Conservation (phyloP, 148 eudicot genomes). For the Amaranthus hypochondriacus region DNA sequence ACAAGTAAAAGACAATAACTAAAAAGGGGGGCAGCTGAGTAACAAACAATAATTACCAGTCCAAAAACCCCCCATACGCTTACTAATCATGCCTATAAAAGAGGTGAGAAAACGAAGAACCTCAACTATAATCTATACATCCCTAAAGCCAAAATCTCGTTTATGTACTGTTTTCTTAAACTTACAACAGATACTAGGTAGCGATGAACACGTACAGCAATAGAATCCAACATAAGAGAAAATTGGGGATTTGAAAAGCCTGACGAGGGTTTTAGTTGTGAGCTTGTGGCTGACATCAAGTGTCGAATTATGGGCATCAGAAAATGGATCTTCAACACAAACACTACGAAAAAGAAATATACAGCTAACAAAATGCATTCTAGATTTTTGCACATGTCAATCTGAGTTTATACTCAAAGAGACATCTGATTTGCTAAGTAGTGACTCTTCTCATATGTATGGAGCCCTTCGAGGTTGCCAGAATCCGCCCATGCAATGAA, state of each 20-base stretch:
- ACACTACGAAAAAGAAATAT: slow-evolving; percentile 24
- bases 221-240: slow-evolving; percentile 10
- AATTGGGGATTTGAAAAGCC: slow-evolving; percentile 13
- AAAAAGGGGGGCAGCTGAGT: background rate
- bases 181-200: slow-evolving; percentile 30
- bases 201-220: slow-evolving; percentile 22
- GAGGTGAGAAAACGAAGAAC: slow-evolving; percentile 14
- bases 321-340: slow-evolving; percentile 13
- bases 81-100: slow-evolving; percentile 23
- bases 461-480: slow-evolving; percentile 21
- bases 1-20: background rate
- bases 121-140: slow-evolving; percentile 26
- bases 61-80: slow-evolving; percentile 16
- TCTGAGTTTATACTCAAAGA: background rate
- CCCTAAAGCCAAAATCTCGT: slow-evolving; percentile 35
- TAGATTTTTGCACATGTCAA: slow-evolving; percentile 8
- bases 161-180: slow-evolving; percentile 28
- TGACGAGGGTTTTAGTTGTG: slow-evolving; percentile 17
- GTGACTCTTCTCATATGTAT: slow-evolving; percentile 12
- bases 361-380: slow-evolving; percentile 24
- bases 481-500: slow-evolving; percentile 17
- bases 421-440: slow-evolving; percentile 12
- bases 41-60: slow-evolving; percentile 2
- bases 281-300: slow-evolving; percentile 12
- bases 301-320: slow-evolving; percentile 11